A percentile compares a stretch with the other conserved stretches of the same genome.
phyloP scores from a whole-genome alignment of 2,329 filamentous ascomycete genomes.

The Aspergillus pseudoglaucus region DNA sequence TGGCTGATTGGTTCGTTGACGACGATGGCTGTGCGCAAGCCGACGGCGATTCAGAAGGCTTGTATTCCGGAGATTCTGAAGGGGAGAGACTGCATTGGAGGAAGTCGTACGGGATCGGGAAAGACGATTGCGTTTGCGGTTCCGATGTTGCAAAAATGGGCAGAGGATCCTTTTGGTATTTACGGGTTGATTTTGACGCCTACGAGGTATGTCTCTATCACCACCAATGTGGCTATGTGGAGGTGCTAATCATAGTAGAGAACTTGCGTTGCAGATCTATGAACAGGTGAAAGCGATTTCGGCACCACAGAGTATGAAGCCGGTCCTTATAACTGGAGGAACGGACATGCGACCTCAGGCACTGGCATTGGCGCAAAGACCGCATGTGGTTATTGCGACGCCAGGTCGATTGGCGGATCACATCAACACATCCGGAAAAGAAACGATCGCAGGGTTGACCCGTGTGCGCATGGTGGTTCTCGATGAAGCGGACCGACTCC shows the following conservation, averaged over 20 bases:
- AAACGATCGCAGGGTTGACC: slow-evolving; percentile 75
- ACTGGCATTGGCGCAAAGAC: slow-evolving; percentile 70
- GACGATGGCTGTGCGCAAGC: slow-evolving; percentile 73
- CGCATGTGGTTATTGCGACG: slow-evolving; percentile 90
- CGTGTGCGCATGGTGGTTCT: slow-evolving; percentile 81
- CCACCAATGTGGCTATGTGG: too few relatives aligned
- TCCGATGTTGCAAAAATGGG: slow-evolving; percentile 89
- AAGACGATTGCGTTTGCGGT: slow-evolving; percentile 96
- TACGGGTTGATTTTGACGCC: slow-evolving; percentile 86
- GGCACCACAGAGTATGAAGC: slow-evolving; percentile 78
- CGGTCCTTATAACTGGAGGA: slow-evolving; percentile 83
- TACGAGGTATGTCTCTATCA: slow-evolving; percentile 52
- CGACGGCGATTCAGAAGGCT: slow-evolving; percentile 85
- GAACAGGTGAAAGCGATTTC: slow-evolving; percentile 95
- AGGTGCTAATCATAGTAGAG: slow-evolving; percentile 41
- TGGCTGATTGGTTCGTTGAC: slow-evolving; percentile 81
- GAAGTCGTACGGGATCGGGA: slow-evolving; percentile 88
- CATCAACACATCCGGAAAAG: slow-evolving; percentile 81
- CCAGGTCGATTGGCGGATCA: slow-evolving; percentile 91
- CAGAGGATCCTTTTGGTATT: slow-evolving; percentile 84
- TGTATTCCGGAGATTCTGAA: slow-evolving; percentile 91
- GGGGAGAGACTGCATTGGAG: slow-evolving; percentile 89
- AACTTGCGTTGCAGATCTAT: slow-evolving; percentile 90
- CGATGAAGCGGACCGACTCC: slow-evolving; percentile 88
- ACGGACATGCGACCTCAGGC: slow-evolving; percentile 89